Conservation (phyloP, 352 stramenopile species). For the Phytophthora aleatoria region DNA sequence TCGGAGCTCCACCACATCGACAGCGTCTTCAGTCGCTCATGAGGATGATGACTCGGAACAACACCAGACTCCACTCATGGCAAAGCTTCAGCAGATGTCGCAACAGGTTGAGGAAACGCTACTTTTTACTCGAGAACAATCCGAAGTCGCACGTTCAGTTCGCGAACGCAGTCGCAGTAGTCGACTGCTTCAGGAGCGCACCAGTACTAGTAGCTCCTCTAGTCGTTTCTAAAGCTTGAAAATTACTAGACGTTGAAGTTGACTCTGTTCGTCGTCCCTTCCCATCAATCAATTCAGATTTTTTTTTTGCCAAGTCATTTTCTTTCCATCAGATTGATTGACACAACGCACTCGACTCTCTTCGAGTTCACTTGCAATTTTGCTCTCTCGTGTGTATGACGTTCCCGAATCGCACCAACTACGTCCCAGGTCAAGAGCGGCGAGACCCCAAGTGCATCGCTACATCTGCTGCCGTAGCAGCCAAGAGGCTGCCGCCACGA, state of each 20-base stretch:
- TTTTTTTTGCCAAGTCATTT: background rate
- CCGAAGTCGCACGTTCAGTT: constrained; percentile 26
- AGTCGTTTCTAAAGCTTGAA: background rate
- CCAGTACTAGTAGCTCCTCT: constrained; percentile 5
- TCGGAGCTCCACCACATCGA: constrained; percentile 26
- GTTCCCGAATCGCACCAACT: constrained; percentile 62
- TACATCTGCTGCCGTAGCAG: constrained; percentile 1
- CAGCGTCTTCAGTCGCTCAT: constrained; percentile 14
- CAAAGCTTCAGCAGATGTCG: constrained; percentile 33
- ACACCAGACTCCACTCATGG: constrained; percentile 24
- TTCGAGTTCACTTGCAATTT: constrained; percentile 22
- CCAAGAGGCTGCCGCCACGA: constrained; percentile 3
- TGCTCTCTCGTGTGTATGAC: constrained; percentile 43
- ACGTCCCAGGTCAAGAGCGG: constrained; percentile 52
- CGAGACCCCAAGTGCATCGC: constrained; percentile 32
- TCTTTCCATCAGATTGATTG: constrained; percentile 1
- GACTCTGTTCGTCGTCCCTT: constrained; percentile 1
- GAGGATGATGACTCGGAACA: constrained; percentile 15
- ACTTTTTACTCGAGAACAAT: constrained; percentile 35
- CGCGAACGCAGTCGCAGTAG: constrained; percentile 14
- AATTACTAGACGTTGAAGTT: background rate
- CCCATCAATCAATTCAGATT: background rate
- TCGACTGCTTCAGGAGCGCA: constrained; percentile 3
- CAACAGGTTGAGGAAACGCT: constrained; percentile 38
- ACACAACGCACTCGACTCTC: constrained; percentile 1